A percentile compares a stretch with the other conserved stretches of the same genome.
Conservation (phyloP, 2,329 filamentous ascomycete genomes). For the Diaporthe citri region DNA sequence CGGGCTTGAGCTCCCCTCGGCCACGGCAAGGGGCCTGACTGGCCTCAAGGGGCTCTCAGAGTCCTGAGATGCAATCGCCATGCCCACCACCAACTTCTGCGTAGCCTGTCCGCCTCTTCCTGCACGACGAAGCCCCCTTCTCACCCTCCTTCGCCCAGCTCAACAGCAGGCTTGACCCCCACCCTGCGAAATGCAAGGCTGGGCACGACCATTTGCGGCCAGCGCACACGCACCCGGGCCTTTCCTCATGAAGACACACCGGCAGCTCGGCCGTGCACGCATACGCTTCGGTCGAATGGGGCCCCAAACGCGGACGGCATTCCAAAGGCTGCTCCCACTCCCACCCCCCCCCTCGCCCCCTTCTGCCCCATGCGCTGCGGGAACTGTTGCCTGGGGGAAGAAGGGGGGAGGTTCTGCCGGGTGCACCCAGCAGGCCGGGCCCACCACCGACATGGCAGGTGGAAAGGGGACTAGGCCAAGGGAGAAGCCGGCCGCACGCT, state of each 20-base stretch:
- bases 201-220: constrained; percentile 23
- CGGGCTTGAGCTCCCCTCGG: constrained; percentile 10
- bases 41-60: too few relatives aligned
- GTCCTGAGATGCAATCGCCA: constrained; percentile 12
- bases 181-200: constrained; percentile 30
- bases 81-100: constrained; percentile 7
- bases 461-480: constrained; percentile 7
- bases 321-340: not conserved
- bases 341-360: not conserved
- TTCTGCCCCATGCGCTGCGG: not conserved
- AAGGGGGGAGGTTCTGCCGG: not conserved
- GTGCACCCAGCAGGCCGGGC: not conserved
- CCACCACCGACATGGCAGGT: constrained; percentile 11
- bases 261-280: constrained; percentile 22
- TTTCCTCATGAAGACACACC: constrained; percentile 28
- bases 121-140: not conserved
- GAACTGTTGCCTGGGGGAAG: constrained; percentile 11
- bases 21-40: constrained; percentile 16
- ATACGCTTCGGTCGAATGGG: constrained; percentile 13
- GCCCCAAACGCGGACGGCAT: not conserved
- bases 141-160: not conserved
- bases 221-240: constrained; percentile 11
- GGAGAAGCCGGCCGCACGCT: constrained; percentile 20
- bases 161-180: constrained; percentile 19
- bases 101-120: not conserved